Evolutionary conservation across 768 basidiomycete species (phyloP).

Genomic region (Boletus rex-veris): DNA sequence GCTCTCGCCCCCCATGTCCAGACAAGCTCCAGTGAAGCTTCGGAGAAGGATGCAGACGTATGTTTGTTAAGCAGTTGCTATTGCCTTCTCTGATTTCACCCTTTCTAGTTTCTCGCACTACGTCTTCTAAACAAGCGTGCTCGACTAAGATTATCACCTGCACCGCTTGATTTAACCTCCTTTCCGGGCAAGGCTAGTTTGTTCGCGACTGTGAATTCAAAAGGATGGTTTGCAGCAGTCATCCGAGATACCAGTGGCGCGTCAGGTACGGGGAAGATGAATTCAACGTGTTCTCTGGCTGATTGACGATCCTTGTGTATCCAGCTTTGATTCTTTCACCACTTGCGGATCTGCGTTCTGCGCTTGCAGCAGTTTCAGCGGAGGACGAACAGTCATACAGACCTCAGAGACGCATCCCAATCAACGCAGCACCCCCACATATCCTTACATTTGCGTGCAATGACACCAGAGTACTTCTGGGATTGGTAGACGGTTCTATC

Average conservation of each 20-base stretch:
- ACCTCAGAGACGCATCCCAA: conserved; percentile 49
- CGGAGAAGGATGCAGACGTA: conserved; percentile 33
- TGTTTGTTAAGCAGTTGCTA: not conserved
- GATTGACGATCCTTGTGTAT: not conserved
- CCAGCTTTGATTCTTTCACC: conserved; percentile 62
- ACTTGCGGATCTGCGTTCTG: conserved; percentile 55
- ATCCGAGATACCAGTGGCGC: conserved; percentile 33
- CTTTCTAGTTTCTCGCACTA: conserved; percentile 36
- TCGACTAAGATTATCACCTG: conserved; percentile 59
- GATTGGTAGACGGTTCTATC: conserved; percentile 55
- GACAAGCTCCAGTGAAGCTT: conserved; percentile 20
- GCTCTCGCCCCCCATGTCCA: conserved; percentile 22
- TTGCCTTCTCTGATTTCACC: conserved; percentile 3
- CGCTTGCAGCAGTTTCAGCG: conserved; percentile 42
- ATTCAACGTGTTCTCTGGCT: not conserved
- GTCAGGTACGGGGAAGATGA: conserved; percentile 34
- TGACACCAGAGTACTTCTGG: conserved; percentile 60
- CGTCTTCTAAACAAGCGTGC: conserved; percentile 54
- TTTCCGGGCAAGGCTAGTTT: conserved; percentile 46
- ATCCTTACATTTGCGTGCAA: conserved; percentile 54
- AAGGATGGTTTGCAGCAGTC: conserved; percentile 70
- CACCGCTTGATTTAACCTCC: conserved; percentile 41
- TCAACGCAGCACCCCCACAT: conserved; percentile 47
- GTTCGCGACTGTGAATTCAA: conserved; percentile 56
- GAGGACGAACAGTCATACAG: conserved; percentile 41